Conservation (phyloP, 1,284 basidiomycete genomes). For the Peniophora sp. region DNA sequence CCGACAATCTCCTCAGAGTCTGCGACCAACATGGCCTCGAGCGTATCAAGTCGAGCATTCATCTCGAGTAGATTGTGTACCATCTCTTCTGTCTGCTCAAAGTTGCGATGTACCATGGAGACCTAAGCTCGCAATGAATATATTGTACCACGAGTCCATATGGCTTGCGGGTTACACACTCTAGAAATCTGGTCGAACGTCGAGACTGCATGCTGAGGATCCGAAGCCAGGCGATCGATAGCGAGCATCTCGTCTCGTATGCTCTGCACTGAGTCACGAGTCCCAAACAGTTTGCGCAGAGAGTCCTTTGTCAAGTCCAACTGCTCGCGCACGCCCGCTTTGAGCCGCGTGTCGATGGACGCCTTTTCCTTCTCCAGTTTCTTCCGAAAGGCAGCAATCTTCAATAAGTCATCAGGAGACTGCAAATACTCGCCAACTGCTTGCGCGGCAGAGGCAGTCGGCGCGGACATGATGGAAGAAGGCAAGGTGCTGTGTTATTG, state of each 20-base stretch:
- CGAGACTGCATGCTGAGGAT: conserved; percentile 63
- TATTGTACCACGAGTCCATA: conserved; percentile 4
- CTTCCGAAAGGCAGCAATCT: conserved; percentile 85
- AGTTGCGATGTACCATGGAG: conserved; percentile 92
- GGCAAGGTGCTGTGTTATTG: neutral
- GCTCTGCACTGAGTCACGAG: conserved; percentile 75
- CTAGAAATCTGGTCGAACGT: conserved; percentile 92
- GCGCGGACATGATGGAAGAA: conserved; percentile 10
- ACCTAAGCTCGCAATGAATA: conserved; percentile 46
- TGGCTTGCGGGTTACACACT: conserved; percentile 36
- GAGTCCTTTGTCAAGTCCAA: conserved; percentile 89
- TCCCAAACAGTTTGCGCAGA: conserved; percentile 77
- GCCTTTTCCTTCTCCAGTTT: conserved; percentile 96
- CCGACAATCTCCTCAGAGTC: conserved; percentile 75
- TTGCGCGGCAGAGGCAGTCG: conserved; percentile 67
- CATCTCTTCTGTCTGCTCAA: conserved; percentile 93
- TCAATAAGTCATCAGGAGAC: conserved; percentile 90
- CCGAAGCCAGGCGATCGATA: conserved; percentile 73
- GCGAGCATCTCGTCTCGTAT: conserved; percentile 91
- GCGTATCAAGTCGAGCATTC: conserved; percentile 73
- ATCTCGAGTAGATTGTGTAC: conserved; percentile 88
- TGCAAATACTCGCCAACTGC: conserved; percentile 83
- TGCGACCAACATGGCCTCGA: conserved; percentile 72
- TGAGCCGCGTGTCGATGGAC: conserved; percentile 89
- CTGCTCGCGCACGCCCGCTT: conserved; percentile 91